These are phyloP conservation scores for Globisporangium paddicum DNA, from an alignment of 352 stramenopile genomes.

Conservation along the genomic window DNA sequence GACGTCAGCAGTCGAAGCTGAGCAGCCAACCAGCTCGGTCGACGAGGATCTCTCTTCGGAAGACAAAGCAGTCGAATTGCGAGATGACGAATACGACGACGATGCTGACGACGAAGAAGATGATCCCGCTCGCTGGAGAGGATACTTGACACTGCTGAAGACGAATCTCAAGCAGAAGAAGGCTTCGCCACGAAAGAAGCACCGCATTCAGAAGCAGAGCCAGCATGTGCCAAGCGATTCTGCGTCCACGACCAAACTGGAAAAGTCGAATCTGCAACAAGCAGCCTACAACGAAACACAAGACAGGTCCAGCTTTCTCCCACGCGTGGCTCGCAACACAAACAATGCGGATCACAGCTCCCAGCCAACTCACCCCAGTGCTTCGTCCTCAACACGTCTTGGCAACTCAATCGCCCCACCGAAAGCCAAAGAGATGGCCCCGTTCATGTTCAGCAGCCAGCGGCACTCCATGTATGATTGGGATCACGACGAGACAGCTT, in stretches of 20 bases:
- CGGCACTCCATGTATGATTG: neutral
- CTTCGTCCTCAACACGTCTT: neutral
- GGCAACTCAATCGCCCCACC: conserved; percentile 1
- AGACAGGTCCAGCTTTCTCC: neutral
- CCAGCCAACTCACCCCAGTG: neutral
- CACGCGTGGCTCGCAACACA: neutral
- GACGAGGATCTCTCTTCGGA: neutral
- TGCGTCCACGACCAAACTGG: neutral
- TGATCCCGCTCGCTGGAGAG: conserved; percentile 27
- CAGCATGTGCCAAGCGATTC: neutral
- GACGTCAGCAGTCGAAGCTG: neutral
- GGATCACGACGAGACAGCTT: neutral
- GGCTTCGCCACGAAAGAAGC: conserved; percentile 15
- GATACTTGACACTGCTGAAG: conserved; percentile 32
- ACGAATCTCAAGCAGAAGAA: conserved; percentile 32
- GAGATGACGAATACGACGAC: neutral
- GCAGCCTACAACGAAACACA: neutral
- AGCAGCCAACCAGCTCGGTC: neutral
- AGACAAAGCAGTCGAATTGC: neutral
- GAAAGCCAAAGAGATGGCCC: neutral
- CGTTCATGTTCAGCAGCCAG: conserved; percentile 8
- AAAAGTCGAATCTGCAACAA: neutral
- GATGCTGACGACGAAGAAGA: neutral
- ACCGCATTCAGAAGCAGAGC: conserved; percentile 7
- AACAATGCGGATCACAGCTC: neutral